Evolutionary conservation across 441 rosid genomes (phyloP).

Genomic region (Kokia cookei): DNA sequence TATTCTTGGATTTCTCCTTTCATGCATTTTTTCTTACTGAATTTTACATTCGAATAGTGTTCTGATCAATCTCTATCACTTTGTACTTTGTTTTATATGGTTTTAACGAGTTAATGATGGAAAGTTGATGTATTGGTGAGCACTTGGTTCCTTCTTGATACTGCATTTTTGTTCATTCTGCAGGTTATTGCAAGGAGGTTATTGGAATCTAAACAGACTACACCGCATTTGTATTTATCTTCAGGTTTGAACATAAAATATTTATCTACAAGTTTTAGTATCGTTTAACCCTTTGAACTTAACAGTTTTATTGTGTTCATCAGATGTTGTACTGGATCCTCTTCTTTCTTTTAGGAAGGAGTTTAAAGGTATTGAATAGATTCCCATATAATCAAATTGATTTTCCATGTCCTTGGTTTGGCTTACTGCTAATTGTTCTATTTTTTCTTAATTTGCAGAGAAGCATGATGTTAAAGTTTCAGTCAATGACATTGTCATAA

Average conservation of each 20-base stretch:
- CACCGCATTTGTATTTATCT: slow-evolving; percentile 85
- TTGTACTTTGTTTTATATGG: background rate
- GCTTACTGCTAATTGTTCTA: slow-evolving; percentile 21
- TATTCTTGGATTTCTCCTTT: background rate
- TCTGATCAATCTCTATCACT: background rate
- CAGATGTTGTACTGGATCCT: slow-evolving; percentile 95
- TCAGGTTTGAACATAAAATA: slow-evolving; percentile 44
- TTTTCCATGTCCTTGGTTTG: slow-evolving; percentile 9
- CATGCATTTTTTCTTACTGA: background rate
- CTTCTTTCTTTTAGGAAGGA: slow-evolving; percentile 89
- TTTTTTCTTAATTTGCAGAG: slow-evolving; percentile 45
- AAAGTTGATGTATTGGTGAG: background rate
- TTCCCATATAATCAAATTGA: slow-evolving; percentile 16
- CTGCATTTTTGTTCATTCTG: slow-evolving; percentile 10
- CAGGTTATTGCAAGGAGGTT: slow-evolving; percentile 88
- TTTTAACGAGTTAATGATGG: background rate
- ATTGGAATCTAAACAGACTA: slow-evolving; percentile 92
- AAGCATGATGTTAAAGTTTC: slow-evolving; percentile 81
- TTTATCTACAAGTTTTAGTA: slow-evolving; percentile 9
- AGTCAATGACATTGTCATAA: slow-evolving; percentile 92
- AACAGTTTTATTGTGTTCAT: slow-evolving; percentile 20
- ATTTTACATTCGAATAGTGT: background rate
- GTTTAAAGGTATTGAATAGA: slow-evolving; percentile 60
- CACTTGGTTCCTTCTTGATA: background rate
- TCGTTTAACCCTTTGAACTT: slow-evolving; percentile 18